A percentile compares a stretch with the other conserved stretches of the same genome.
phyloP scores from a whole-genome alignment of 352 stramenopile species.

The Globisporangium carolinianum region DNA sequence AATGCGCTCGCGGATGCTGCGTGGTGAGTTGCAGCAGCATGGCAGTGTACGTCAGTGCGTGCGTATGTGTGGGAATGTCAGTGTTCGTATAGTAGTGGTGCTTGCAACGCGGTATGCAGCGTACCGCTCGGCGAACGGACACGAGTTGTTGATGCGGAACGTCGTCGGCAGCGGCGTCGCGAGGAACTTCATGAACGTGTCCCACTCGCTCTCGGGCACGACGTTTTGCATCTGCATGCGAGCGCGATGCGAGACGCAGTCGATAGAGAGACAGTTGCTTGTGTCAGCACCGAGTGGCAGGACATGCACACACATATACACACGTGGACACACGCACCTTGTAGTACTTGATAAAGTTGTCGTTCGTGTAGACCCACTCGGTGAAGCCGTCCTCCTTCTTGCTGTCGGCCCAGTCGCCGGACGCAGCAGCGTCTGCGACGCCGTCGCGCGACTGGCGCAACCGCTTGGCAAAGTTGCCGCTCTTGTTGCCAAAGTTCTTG shows the following conservation, averaged over 20 bases:
- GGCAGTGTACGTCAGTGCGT: background rate
- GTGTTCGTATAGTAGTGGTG: background rate
- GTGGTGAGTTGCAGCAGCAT: too few relatives aligned
- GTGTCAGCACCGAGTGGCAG: too few relatives aligned
- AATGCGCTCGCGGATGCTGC: constrained; percentile 82
- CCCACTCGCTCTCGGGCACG: constrained; percentile 80
- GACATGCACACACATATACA: background rate
- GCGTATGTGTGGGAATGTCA: background rate
- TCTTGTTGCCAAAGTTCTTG: constrained; percentile 26
- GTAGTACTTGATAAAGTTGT: constrained; percentile 83
- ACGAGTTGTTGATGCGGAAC: constrained; percentile 92
- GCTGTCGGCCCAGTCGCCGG: constrained; percentile 35
- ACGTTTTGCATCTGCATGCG: constrained; percentile 65
- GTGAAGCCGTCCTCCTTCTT: constrained; percentile 69
- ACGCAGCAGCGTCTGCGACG: constrained; percentile 4
- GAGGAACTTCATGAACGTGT: constrained; percentile 86
- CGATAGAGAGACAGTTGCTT: background rate
- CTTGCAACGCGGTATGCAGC: constrained; percentile 1
- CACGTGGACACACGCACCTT: constrained; percentile 19
- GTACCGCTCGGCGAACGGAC: constrained; percentile 71
- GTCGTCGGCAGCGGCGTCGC: constrained; percentile 86
- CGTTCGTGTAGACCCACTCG: constrained; percentile 86
- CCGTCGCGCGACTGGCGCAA: constrained; percentile 10
- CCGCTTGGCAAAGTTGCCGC: constrained; percentile 30
- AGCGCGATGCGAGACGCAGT: background rate